Evolutionary conservation across 768 basidiomycete genomes (phyloP).

Genomic region (Pisolithus microcarpus): DNA sequence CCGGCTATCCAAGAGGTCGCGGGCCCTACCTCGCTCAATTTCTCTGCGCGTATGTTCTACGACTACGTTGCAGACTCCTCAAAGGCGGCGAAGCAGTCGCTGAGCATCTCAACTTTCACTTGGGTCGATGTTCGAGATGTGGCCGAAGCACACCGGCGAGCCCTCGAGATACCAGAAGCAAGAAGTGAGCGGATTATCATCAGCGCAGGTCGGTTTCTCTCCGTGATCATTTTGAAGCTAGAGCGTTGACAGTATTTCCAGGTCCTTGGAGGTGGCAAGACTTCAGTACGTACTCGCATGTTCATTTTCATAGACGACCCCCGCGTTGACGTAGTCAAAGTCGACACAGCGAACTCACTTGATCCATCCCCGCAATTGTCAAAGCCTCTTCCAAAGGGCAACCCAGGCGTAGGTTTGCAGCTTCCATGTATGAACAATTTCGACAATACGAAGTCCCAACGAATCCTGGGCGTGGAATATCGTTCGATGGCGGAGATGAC

Average conservation of each 20-base stretch:
- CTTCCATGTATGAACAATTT: constrained; percentile 20
- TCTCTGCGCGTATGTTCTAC: constrained; percentile 32
- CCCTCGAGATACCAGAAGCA: constrained; percentile 45
- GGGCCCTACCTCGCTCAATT: constrained; percentile 30
- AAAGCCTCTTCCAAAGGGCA: constrained; percentile 25
- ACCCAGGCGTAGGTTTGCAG: constrained; percentile 25
- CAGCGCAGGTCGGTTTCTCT: constrained; percentile 20
- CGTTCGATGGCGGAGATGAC: constrained; percentile 34
- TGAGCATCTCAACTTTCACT: constrained; percentile 17
- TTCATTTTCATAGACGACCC: background rate
- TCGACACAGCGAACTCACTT: constrained; percentile 32
- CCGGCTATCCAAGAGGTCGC: constrained; percentile 38
- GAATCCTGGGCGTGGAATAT: constrained; percentile 37
- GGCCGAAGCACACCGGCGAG: constrained; percentile 45
- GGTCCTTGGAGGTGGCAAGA: constrained; percentile 27
- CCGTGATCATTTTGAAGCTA: too few relatives aligned
- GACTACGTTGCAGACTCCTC: constrained; percentile 21
- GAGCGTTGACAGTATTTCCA: background rate
- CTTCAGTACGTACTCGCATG: constrained; percentile 15
- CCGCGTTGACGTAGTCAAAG: constrained; percentile 11
- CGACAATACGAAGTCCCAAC: constrained; percentile 31
- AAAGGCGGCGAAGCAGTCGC: constrained; percentile 18
- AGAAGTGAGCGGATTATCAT: constrained; percentile 53
- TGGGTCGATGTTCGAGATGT: constrained; percentile 54
- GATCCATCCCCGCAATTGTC: constrained; percentile 25